phyloP scores from a whole-genome alignment of 768 basidiomycete species.

The Serendipita sp. region DNA sequence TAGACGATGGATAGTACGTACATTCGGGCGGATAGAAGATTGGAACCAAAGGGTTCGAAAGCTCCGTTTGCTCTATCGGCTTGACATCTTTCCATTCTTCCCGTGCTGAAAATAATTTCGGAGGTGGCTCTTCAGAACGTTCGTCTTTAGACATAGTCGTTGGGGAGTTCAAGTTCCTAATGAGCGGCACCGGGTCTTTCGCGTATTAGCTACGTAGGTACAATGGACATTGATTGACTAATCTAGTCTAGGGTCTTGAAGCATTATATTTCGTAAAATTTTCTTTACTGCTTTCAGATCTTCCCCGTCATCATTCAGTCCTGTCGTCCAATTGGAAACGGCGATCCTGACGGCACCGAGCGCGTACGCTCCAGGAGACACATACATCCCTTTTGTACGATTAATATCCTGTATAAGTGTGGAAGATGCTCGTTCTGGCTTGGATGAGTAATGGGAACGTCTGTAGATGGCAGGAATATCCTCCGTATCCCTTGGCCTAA shows the following conservation, averaged over 20 bases:
- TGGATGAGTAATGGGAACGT: not conserved
- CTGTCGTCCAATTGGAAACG: constrained; percentile 22
- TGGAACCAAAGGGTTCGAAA: constrained; percentile 60
- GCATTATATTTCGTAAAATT: not conserved
- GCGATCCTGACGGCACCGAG: constrained; percentile 23
- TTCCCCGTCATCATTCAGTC: not conserved
- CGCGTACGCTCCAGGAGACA: constrained; percentile 17
- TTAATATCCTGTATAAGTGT: constrained; percentile 20
- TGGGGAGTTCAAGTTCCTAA: too few species aligned
- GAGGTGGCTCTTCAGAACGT: not conserved
- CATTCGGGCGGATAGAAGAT: constrained; percentile 87
- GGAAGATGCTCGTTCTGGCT: not conserved
- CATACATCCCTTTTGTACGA: constrained; percentile 20
- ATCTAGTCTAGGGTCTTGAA: too few species aligned
- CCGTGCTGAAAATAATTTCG: constrained; percentile 36
- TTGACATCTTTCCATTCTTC: constrained; percentile 66
- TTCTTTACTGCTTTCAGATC: not conserved
- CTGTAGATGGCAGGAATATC: not conserved
- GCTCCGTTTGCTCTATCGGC: constrained; percentile 63
- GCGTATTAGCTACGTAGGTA: too few species aligned
- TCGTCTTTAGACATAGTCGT: too few species aligned
- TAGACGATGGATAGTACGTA: constrained; percentile 24
- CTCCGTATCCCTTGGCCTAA: constrained; percentile 14
- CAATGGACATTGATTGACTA: too few species aligned
- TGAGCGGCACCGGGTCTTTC: too few species aligned